Evolutionary conservation across 2,329 filamentous ascomycete species (phyloP).

Genomic region (Curvularia spicifera): DNA sequence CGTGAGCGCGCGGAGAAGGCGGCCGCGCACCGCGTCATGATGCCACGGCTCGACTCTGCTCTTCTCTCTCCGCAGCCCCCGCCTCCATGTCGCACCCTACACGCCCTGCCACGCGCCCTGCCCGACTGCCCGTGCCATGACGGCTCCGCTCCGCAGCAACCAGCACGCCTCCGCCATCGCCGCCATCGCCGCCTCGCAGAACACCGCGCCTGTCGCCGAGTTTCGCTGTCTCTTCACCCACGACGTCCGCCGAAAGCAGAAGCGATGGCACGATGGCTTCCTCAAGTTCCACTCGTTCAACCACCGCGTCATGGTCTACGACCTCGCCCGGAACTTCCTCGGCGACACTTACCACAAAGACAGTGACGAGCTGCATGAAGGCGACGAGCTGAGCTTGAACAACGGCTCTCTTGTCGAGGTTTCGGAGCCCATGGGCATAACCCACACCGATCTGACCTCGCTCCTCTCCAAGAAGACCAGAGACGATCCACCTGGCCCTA

Average conservation of each 20-base stretch:
- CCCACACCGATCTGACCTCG: constrained; percentile 78
- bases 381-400: constrained; percentile 82
- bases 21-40: constrained; percentile 15
- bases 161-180: constrained; percentile 26
- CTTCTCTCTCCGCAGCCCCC: constrained; percentile 8
- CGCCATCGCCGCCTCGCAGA: constrained; percentile 60
- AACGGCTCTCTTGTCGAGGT: constrained; percentile 81
- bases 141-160: constrained; percentile 33
- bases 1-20: constrained; percentile 17
- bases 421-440: constrained; percentile 72
- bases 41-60: neutral
- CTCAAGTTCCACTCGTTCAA: constrained; percentile 92
- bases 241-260: constrained; percentile 84
- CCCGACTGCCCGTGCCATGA: constrained; percentile 28
- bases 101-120: constrained; percentile 18
- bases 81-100: constrained; percentile 11
- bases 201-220: constrained; percentile 77
- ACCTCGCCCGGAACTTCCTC: constrained; percentile 78
- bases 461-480: constrained; percentile 73
- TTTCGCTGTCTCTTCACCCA: constrained; percentile 87
- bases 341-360: constrained; percentile 84
- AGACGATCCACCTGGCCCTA: constrained; percentile 30
- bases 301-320: constrained; percentile 87
- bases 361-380: constrained; percentile 72
- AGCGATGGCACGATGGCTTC: constrained; percentile 91